Conservation (phyloP, 176 grass and related monocot species). For the Sorghum bicolor region DNA sequence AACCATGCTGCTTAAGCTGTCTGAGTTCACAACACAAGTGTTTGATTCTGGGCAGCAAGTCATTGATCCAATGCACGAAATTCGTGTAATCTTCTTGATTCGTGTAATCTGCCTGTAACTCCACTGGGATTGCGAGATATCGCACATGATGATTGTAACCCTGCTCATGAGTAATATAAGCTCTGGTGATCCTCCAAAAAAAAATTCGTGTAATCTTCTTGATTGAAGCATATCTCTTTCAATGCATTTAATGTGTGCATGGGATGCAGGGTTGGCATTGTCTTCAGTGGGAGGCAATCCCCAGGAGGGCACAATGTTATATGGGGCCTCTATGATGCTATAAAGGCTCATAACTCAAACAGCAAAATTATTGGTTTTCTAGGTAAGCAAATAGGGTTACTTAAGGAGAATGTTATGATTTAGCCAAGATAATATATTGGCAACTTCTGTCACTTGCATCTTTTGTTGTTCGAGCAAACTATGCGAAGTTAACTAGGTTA, state of each 20-base stretch:
- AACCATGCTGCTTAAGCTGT: neutral
- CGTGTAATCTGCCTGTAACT: too few species aligned
- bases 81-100: neutral
- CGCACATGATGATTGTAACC: too few species aligned
- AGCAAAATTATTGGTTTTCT: slow-evolving; percentile 93
- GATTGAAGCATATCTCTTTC: neutral
- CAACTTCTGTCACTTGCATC: neutral
- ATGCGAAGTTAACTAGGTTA: neutral
- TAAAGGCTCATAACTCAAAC: slow-evolving; percentile 81
- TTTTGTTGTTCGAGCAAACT: neutral
- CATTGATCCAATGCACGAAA: neutral
- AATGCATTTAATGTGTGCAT: neutral
- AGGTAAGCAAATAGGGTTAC: slow-evolving; percentile 46
- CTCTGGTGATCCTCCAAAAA: too few species aligned
- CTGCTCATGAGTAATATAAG: too few species aligned
- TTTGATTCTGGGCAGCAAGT: neutral
- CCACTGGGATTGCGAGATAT: too few species aligned
- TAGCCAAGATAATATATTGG: neutral
- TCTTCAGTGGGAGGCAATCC: slow-evolving; percentile 95
- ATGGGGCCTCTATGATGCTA: slow-evolving; percentile 84
- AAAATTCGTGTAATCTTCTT: neutral
- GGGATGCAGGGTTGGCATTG: slow-evolving; percentile 74
- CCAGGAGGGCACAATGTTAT: slow-evolving; percentile 96
- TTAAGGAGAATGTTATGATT: neutral
- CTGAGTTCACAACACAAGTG: neutral